Evolutionary conservation across 805 yeast species (phyloP).

Genomic region (Metschnikowia proteae): DNA sequence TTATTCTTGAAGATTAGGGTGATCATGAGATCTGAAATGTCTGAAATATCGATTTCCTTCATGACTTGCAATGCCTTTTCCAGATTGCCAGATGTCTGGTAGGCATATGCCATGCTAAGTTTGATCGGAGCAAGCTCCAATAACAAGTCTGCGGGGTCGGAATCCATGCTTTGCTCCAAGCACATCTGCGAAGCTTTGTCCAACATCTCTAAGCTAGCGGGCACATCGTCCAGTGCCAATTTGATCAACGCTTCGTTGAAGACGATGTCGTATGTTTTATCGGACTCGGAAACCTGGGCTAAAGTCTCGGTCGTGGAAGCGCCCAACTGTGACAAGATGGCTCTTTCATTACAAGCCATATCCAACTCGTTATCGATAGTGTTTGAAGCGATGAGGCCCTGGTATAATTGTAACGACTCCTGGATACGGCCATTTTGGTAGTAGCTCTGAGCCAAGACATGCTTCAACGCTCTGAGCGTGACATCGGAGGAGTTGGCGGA

Average conservation of each 20-base stretch:
- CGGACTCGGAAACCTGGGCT: conserved; percentile 12
- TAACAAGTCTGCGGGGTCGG: conserved; percentile 40
- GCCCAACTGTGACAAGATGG: conserved; percentile 53
- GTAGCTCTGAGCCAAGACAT: conserved; percentile 51
- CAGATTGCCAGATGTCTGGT: conserved; percentile 23
- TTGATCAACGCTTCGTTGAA: conserved; percentile 58
- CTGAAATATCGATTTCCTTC: conserved; percentile 19
- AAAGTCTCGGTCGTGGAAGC: conserved; percentile 6
- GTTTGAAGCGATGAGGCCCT: conserved; percentile 31
- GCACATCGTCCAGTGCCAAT: conserved; percentile 39
- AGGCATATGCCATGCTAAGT: conserved; percentile 56
- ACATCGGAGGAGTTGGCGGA: conserved; percentile 12
- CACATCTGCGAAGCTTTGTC: conserved; percentile 45
- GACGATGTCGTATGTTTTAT: conserved; percentile 49
- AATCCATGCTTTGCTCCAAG: conserved; percentile 31
- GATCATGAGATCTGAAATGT: conserved; percentile 37
- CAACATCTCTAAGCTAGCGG: conserved; percentile 41
- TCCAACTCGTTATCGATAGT: conserved; percentile 47
- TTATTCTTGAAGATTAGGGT: conserved; percentile 46
- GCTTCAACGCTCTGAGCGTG: conserved; percentile 37
- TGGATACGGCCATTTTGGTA: conserved; percentile 44
- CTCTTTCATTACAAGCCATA: conserved; percentile 61
- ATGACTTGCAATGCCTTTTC: conserved; percentile 11
- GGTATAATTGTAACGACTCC: conserved; percentile 47
- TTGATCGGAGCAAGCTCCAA: conserved; percentile 58